Percentiles rank a stretch among this genome's conserved stretches.
phyloP scores from a whole-genome alignment of 805 yeast species.

The Saccharomycopsis vini region DNA sequence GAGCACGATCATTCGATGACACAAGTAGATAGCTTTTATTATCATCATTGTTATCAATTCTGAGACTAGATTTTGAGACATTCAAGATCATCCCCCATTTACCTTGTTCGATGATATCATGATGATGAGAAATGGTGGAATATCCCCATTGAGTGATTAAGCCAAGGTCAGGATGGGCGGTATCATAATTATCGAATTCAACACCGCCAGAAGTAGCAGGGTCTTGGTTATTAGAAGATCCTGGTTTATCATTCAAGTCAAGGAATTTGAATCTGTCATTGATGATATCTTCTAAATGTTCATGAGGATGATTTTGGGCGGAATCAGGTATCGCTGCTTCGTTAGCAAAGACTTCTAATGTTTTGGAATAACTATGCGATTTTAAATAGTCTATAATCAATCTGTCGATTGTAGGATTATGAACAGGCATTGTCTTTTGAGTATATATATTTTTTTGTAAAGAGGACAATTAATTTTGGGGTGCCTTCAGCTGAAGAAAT shows the following conservation, averaged over 20 bases:
- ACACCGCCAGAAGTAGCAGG: too few relatives aligned
- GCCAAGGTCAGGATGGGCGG: not conserved
- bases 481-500: too few relatives aligned
- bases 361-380: constrained; percentile 36
- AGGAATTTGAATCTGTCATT: constrained; percentile 30
- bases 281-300: constrained; percentile 32
- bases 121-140: not conserved
- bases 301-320: constrained; percentile 19
- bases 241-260: too few relatives aligned
- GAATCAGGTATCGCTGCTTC: constrained; percentile 21
- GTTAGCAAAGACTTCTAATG: constrained; percentile 39
- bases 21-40: not conserved
- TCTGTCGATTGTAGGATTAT: constrained; percentile 20
- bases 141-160: constrained; percentile 13
- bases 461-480: too few relatives aligned
- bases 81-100: too few relatives aligned
- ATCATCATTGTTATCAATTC: too few relatives aligned
- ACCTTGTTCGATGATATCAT: not conserved
- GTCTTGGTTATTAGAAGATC: too few relatives aligned
- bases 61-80: too few relatives aligned
- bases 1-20: constrained; percentile 17
- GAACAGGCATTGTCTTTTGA: too few relatives aligned
- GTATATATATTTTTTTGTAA: too few relatives aligned
- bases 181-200: not conserved
- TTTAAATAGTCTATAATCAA: constrained; percentile 54